A percentile compares a stretch with the other conserved stretches of the same genome.
Conservation (phyloP, 345 rosid species). For the Arabis hirsuta region DNA sequence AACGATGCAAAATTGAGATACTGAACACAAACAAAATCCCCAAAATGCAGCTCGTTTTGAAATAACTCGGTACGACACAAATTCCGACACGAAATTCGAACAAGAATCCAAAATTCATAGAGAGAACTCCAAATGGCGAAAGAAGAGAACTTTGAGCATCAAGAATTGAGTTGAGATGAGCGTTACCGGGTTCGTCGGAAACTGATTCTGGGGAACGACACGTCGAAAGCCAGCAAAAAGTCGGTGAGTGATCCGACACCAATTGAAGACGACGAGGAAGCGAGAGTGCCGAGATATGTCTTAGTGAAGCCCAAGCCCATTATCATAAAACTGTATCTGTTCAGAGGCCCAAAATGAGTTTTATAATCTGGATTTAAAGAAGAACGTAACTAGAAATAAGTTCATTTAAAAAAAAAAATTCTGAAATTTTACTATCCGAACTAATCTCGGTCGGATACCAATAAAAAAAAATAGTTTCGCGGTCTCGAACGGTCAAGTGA, state of each 20-base stretch:
- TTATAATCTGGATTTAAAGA: too few species aligned
- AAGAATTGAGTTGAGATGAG: neutral
- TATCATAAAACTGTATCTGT: neutral
- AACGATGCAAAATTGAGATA: neutral
- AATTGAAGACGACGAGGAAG: neutral
- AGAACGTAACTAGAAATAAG: too few species aligned
- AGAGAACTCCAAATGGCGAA: neutral
- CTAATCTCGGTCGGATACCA: too few species aligned
- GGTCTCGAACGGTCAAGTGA: too few species aligned
- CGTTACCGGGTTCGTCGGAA: conserved; percentile 33
- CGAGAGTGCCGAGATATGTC: neutral
- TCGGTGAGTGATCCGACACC: neutral
- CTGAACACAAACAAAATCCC: conserved; percentile 1
- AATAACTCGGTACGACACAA: neutral
- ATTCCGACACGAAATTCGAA: neutral
- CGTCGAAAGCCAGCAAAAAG: conserved; percentile 7
- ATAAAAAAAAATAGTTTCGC: too few species aligned
- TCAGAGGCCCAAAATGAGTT: conserved; percentile 17
- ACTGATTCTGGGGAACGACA: conserved; percentile 5
- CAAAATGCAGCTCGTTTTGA: neutral
- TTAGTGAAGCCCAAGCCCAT: neutral
- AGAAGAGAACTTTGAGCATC: neutral
- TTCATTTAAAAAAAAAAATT: too few species aligned
- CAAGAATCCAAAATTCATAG: neutral
- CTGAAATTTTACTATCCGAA: too few species aligned